Evolutionary conservation across 2,329 filamentous ascomycete genomes (phyloP), one percentile per base, ranked within the genome.

Genomic region (Fusarium clavum): DNA sequence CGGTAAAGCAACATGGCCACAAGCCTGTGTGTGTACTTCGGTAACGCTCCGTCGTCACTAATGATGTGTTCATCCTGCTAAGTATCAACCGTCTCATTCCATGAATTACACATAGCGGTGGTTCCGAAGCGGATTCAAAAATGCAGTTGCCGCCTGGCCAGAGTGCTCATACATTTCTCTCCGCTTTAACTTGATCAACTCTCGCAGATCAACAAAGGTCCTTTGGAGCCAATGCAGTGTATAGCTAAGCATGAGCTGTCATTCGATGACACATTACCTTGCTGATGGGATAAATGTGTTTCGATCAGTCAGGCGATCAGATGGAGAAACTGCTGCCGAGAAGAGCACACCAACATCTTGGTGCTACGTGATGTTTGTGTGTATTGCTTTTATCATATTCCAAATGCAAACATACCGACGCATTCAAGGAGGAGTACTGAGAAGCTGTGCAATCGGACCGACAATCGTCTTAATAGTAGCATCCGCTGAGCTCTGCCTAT

Each of bases 371-470:
- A 8, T 61, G 10, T 41, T 64, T n/a, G 25, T 11, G 1, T 45
- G 18, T 16, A 16, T 25, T n/a, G 6, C 32, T 29, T 16, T 29
- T 16, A 12, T 52, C 20, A 44, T 24, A 25, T 9, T 4, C 6
- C 12, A 20, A 27, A 8, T 24, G 12, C 29, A 58, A 45, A 34
- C 8, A 38, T 34, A 20, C 5, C n/a, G 29, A 51, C 24, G 41
- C 14, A 34, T 30, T 18, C 6, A n/a, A 12, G 34, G 34, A 38
- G 18, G 34, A 38, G 34, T 38, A 20, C 34, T 7, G 16, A 24
- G 8, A 2, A 5, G n/a, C 22, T 29, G 18, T n/a, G 22, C 2
- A 55, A 52, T 69, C 59, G 58, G 68, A 11, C 64, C 58, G 54
- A 38, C 25, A 16, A 8, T 13, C 3, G 4, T 16, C 2, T 7